These are phyloP conservation scores for Serendipita vermifera DNA, from an alignment of 768 basidiomycete species.

Conservation along the genomic window DNA sequence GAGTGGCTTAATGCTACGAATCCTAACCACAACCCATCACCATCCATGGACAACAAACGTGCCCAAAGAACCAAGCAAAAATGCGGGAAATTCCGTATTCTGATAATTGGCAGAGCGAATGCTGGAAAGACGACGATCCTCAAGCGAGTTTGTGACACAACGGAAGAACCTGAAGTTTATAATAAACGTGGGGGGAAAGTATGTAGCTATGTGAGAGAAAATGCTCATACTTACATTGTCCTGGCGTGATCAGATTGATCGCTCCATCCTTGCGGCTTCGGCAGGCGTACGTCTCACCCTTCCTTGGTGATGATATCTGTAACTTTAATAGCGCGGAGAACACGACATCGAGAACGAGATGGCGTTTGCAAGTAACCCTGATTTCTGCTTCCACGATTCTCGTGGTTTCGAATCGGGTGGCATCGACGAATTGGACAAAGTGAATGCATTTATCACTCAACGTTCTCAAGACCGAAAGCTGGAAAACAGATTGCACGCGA, in stretches of 20 bases:
- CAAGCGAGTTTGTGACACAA: slow-evolving; percentile 10
- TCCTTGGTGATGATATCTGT: too few species aligned
- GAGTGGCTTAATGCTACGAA: too few species aligned
- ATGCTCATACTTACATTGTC: background rate
- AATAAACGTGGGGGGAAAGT: background rate
- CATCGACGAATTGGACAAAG: slow-evolving; percentile 20
- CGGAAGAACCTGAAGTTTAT: slow-evolving; percentile 11
- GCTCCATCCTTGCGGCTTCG: background rate
- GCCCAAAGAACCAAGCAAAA: too few species aligned
- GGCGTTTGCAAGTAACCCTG: slow-evolving; percentile 22
- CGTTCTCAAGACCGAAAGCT: slow-evolving; percentile 16
- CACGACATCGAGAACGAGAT: slow-evolving; percentile 26
- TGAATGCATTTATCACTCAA: slow-evolving; percentile 24
- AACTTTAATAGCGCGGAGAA: slow-evolving; percentile 27
- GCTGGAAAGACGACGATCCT: slow-evolving; percentile 16
- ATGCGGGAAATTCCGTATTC: slow-evolving; percentile 16
- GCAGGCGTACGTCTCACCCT: too few species aligned
- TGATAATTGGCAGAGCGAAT: slow-evolving; percentile 16
- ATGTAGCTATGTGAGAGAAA: background rate
- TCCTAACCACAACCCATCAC: too few species aligned
- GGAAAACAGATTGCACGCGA: slow-evolving; percentile 26
- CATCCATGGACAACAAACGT: too few species aligned
- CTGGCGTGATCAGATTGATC: background rate
- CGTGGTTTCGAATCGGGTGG: slow-evolving; percentile 30
- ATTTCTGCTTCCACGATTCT: slow-evolving; percentile 33